Evolutionary conservation across 768 basidiomycete genomes (phyloP).

Genomic region (Leccinum broughii): DNA sequence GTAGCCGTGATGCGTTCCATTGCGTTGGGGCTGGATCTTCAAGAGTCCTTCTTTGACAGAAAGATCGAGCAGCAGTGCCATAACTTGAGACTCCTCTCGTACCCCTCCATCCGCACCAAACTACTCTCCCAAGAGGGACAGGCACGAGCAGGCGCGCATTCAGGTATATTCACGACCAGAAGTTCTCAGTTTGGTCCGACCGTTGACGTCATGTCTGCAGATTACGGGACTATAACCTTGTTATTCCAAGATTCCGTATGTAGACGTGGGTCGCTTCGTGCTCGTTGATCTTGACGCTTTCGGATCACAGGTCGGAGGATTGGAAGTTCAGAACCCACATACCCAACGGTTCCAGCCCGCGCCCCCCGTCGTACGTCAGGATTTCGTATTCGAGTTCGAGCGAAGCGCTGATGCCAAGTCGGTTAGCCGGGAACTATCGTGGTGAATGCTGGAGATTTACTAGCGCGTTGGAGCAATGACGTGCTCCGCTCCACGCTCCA

Average conservation of each 20-base stretch:
- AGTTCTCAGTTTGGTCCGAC: neutral
- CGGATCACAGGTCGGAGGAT: constrained; percentile 63
- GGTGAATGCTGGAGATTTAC: constrained; percentile 78
- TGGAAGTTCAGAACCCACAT: constrained; percentile 81
- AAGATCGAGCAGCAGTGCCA: constrained; percentile 77
- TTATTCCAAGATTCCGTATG: constrained; percentile 75
- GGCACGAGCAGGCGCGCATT: constrained; percentile 81
- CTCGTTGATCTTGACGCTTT: constrained; percentile 3
- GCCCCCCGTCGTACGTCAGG: constrained; percentile 64
- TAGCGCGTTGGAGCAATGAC: constrained; percentile 84
- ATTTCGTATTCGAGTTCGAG: neutral
- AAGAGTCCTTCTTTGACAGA: constrained; percentile 73
- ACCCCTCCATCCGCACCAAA: constrained; percentile 69
- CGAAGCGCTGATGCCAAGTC: constrained; percentile 7
- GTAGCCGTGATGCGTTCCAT: constrained; percentile 80
- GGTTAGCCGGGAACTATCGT: constrained; percentile 76
- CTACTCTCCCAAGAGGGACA: constrained; percentile 64
- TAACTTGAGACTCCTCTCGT: constrained; percentile 78
- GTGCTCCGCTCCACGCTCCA: constrained; percentile 78
- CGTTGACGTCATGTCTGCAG: constrained; percentile 32
- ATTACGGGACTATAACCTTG: constrained; percentile 81
- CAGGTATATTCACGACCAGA: constrained; percentile 41
- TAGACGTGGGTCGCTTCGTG: neutral
- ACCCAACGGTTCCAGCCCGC: constrained; percentile 72
- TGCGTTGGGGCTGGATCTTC: constrained; percentile 73